Base-by-base conservation (phyloP, 257 asterid species). In the Forsythia suspensa region DNA sequence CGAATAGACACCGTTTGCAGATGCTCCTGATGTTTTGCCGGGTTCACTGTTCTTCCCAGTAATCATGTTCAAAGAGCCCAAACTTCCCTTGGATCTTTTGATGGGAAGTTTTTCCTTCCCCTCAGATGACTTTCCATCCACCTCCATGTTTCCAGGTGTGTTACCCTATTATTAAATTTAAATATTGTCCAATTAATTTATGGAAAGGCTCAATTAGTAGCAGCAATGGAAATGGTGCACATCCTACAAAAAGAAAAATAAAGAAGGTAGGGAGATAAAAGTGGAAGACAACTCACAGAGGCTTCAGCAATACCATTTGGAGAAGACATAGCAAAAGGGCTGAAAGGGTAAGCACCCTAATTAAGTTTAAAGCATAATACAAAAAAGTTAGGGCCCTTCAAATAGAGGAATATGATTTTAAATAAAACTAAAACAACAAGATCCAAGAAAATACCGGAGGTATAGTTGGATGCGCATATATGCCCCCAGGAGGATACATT, bases 401-500 rank as follows among this genome's bases (percentile, higher is more conserved):
- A 29, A 36, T 24, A 10, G 39, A 24, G 40, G 40, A 63, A 63
- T 63, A 10, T 21, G 39, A 63, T 63, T 63, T 24, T 10, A 63
- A 24, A 72, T 40, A 40, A 9, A 57, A 38, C 37, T 59, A 46
- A 72, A 73, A 43, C 39, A 5, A 65, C 10, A 21, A 4, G 41
- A 44, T 43, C 20, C 76, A 72, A 46, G 63, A 36, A 44, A 63
- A 63, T 41, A 59, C 18, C 61, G 66, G 97, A 79, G 97, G 89
- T 83, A 95, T 92, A 68, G 98, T 87, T 83, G 99, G 97, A 90
- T 95, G 99, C 36, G 97, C 94, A 77, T 95, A 93, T 66, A 95
- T 83, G 72, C 97, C 95, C 79, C 97, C 97, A 80, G 88, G 98
- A 73, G 99, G 98, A 81, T 95, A 95, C 99, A 95, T 93, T 67